Conservation (phyloP, 345 rosid genomes). For the Arabidopsis thaliana region DNA sequence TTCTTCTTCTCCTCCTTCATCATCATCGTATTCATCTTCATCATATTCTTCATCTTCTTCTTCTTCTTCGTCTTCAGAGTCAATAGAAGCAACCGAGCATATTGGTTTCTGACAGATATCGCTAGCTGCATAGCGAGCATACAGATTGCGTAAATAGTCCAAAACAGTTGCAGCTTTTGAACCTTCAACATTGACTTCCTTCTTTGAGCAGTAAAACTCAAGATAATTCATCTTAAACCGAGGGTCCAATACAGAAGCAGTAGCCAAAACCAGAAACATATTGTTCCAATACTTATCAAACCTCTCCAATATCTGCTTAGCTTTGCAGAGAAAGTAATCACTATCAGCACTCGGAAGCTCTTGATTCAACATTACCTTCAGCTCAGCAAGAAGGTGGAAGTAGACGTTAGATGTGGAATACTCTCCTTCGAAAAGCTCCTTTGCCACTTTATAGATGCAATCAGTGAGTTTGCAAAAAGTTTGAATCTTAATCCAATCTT, state of each 20-base stretch:
- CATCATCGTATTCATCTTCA: slow-evolving; percentile 20
- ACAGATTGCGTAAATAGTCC: slow-evolving; percentile 71
- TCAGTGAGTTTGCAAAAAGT: slow-evolving; percentile 26
- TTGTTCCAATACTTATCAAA: slow-evolving; percentile 74
- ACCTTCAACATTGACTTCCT: slow-evolving; percentile 65
- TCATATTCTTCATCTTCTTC: background rate
- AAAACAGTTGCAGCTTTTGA: slow-evolving; percentile 62
- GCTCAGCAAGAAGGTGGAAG: slow-evolving; percentile 36
- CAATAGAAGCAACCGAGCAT: slow-evolving; percentile 26
- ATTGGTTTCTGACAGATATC: slow-evolving; percentile 44
- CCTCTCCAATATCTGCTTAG: slow-evolving; percentile 34
- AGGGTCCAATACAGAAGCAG: slow-evolving; percentile 83
- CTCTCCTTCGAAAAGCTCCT: slow-evolving; percentile 20
- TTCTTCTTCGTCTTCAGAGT: slow-evolving; percentile 29
- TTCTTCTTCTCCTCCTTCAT: slow-evolving; percentile 27
- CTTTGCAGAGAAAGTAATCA: background rate
- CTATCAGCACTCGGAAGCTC: slow-evolving; percentile 24
- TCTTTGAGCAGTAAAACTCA: slow-evolving; percentile 71
- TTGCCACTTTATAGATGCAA: slow-evolving; percentile 37
- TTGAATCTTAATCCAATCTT: slow-evolving; percentile 31
- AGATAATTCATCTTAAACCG: slow-evolving; percentile 82
- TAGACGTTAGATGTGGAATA: slow-evolving; percentile 30
- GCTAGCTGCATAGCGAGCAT: slow-evolving; percentile 52
- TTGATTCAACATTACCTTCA: slow-evolving; percentile 27
- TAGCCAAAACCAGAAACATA: slow-evolving; percentile 67